Evolutionary conservation across 140 eudicot species (phyloP).

Genomic region (Artemisia princeps): DNA sequence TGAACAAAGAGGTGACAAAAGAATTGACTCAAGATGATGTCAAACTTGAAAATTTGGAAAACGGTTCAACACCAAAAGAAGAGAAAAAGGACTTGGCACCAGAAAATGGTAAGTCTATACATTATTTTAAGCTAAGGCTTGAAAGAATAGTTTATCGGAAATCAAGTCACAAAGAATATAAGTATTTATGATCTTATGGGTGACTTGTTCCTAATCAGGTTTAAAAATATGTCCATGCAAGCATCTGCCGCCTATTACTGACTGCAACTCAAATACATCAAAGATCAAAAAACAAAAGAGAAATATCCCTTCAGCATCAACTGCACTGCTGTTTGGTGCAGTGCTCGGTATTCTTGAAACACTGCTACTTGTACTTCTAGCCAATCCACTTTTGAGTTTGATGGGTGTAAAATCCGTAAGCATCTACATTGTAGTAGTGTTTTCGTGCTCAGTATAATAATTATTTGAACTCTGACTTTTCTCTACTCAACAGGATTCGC

Average conservation of each 20-base stretch:
- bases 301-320: conserved; percentile 76
- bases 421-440: neutral
- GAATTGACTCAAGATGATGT: conserved; percentile 23
- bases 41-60: conserved; percentile 30
- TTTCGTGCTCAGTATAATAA: neutral
- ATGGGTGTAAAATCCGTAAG: conserved; percentile 86
- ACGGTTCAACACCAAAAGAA: conserved; percentile 15
- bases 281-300: conserved; percentile 34
- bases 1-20: conserved; percentile 16
- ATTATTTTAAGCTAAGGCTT: neutral
- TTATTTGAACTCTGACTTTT: neutral
- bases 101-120: conserved; percentile 23
- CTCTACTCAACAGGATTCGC: conserved; percentile 33
- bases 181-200: conserved; percentile 3
- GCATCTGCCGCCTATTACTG: conserved; percentile 4
- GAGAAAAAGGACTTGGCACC: conserved; percentile 22
- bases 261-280: conserved; percentile 6
- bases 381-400: conserved; percentile 48
- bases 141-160: neutral
- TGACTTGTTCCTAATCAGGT: conserved; percentile 21
- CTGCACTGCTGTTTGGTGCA: conserved; percentile 63
- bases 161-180: neutral
- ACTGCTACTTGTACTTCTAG: conserved; percentile 43
- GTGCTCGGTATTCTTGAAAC: conserved; percentile 67
- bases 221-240: conserved; percentile 18